Base-by-base conservation (phyloP, 2,329 filamentous ascomycete genomes). In the Penicillium sp. region DNA sequence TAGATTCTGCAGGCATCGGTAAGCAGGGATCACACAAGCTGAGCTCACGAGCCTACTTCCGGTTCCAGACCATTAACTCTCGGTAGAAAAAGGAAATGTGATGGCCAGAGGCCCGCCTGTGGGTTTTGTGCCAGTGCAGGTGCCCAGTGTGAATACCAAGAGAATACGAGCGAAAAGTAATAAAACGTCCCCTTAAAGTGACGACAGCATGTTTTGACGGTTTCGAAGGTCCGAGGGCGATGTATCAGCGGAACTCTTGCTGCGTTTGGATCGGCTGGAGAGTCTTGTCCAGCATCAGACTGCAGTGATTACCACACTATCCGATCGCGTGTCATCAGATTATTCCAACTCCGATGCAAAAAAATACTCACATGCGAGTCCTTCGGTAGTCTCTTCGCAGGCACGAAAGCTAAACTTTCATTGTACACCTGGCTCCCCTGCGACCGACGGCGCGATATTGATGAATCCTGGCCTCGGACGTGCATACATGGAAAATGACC, bases 1-100 rank as follows among this genome's bases (percentile, higher is more conserved):
- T 41, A 53, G 41, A 26, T 60, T 60, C 36, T 60, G 57, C 54
- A 55, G 57, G 13, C 53, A 58, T 46, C 45, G 57, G 57, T 58
- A 43, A n/a, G 55, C 5, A n/a, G 7, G 12, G 15, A 32, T 8
- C 4, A n/a, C 20, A 37, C 10, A 37, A 12, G 34, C 15, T 12
- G 3, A 43, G 12, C 10, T 21, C 6, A 17, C 27, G n/a, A 23
- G 21, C 8, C 33, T 27, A 12, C n/a, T n/a, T n/a, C n/a, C n/a
- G 9, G n/a, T 3, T 7, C 36, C 7, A 15, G 18, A 17, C 42
- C 10, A 24, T 39, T 34, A 32, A 32, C 15, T 13, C 17, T 6
- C 5, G 13, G 23, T 17, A 60, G 57, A 24, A 60, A 60, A 41
- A 51, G 57, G 15, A 60, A 60, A 45, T 60, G 57, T 37, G 57